Base-by-base conservation (phyloP, 305 asterid genomes). In the Salvia sclarea region DNA sequence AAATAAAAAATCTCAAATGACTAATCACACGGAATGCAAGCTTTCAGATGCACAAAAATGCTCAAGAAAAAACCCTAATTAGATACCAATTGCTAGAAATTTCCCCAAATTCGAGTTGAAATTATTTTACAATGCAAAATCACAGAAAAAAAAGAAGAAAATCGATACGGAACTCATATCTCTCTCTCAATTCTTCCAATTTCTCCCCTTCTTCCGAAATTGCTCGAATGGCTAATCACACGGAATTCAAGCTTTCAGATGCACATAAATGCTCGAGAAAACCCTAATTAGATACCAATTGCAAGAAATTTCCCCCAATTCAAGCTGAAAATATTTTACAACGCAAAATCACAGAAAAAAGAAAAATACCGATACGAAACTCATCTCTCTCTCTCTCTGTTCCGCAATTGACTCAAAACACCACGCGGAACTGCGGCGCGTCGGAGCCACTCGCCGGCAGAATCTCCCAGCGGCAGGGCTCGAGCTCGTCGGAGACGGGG, bases 391-490 rank as follows among this genome's bases (percentile, higher is more conserved):
- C 55, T 35, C 59, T 14, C 63, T n/a, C 21, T n/a, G 13, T 8
- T 8, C 33, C 11, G 21, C 40, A 35, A 7, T 14, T 8, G 22
- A 35, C 44, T 87, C 85, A 92, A 70, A 92, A 92, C 41, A 92
- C 95, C 24, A 92, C 95, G 12, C 97, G 97, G 68, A 92, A 90
- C 71, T 86, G 98, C 11, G 98, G 98, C 8, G 98, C 97, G 63
- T 86, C 85, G 28, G 90, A 74, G 76, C 78, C 95, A 59, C 78
- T 83, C 60, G 97, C 95, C 4, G 97, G 95, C 54, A 88, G 68
- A 65, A 92, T 84, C 90, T 90, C 96, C 98, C 97, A 92, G 40
- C 93, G 95, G 85, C 98, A 90, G 21, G 97, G 96, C 80, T 90
- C 96, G 7, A 92, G 83, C 47, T 89, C 97, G 41, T 92, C 97